Conservation (phyloP, 306 rosid genomes). For the Carpinus fangiana region DNA sequence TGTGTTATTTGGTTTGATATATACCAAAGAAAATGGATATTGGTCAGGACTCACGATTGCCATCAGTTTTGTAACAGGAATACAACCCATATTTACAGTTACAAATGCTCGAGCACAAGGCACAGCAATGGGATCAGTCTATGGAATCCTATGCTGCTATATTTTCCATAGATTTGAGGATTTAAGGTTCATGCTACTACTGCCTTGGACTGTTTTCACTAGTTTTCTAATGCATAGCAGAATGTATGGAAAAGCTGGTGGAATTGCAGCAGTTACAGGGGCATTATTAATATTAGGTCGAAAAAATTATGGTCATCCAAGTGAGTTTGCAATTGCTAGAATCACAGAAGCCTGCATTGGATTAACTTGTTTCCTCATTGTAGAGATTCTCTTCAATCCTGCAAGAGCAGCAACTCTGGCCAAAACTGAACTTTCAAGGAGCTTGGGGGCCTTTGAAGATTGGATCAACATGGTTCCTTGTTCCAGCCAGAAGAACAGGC, state of each 20-base stretch:
- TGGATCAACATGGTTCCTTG: conserved; percentile 39
- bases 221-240: conserved; percentile 67
- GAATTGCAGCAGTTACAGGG: conserved; percentile 63
- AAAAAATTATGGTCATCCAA: conserved; percentile 54
- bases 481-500: conserved; percentile 20
- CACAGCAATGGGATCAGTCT: conserved; percentile 75
- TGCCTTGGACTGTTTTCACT: conserved; percentile 72
- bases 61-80: conserved; percentile 50
- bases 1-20: conserved; percentile 60
- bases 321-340: conserved; percentile 66
- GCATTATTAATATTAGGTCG: conserved; percentile 79
- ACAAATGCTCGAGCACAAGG: conserved; percentile 81
- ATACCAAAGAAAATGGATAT: conserved; percentile 53
- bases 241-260: conserved; percentile 90
- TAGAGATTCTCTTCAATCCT: conserved; percentile 55
- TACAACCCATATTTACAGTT: conserved; percentile 59
- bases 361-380: conserved; percentile 49
- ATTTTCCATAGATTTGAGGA: conserved; percentile 33
- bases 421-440: conserved; percentile 51
- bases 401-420: conserved; percentile 69
- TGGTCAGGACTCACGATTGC: conserved; percentile 84
- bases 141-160: conserved; percentile 60
- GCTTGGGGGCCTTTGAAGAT: conserved; percentile 46
- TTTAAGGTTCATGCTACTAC: conserved; percentile 47
- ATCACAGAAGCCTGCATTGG: conserved; percentile 66